These are phyloP conservation scores for Starmerella geochares DNA, from an alignment of 805 yeast genomes.

Conservation along the genomic window DNA sequence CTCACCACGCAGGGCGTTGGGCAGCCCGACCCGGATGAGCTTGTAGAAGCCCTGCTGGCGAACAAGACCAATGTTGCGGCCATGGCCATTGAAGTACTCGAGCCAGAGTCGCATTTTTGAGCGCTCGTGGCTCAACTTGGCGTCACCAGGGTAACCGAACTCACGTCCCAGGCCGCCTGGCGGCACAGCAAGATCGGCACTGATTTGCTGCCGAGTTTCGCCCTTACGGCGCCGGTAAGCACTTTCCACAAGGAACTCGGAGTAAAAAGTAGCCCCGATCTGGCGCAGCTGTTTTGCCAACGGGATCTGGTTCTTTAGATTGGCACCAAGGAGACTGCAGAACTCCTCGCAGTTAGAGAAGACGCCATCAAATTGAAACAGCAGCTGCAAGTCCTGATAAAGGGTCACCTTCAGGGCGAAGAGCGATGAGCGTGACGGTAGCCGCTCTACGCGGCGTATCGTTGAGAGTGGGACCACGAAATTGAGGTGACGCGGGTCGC, in stretches of 20 bases:
- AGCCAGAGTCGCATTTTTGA: slow-evolving; percentile 88
- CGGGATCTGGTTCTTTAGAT: slow-evolving; percentile 52
- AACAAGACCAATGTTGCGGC: slow-evolving; percentile 68
- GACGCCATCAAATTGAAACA: slow-evolving; percentile 68
- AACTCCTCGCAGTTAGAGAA: slow-evolving; percentile 71
- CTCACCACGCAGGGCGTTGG: slow-evolving; percentile 91
- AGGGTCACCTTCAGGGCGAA: slow-evolving; percentile 69
- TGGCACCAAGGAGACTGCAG: slow-evolving; percentile 54
- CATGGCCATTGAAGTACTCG: slow-evolving; percentile 74
- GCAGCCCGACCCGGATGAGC: slow-evolving; percentile 80
- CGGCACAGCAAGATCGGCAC: slow-evolving; percentile 31
- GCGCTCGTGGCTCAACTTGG: slow-evolving; percentile 64
- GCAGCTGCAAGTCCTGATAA: slow-evolving; percentile 50
- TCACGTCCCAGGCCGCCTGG: slow-evolving; percentile 84
- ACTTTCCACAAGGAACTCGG: slow-evolving; percentile 61
- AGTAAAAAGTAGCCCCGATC: slow-evolving; percentile 62
- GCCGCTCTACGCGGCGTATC: slow-evolving; percentile 72
- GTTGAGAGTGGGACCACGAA: slow-evolving; percentile 67
- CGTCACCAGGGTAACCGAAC: slow-evolving; percentile 84
- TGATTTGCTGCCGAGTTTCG: slow-evolving; percentile 24
- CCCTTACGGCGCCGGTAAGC: slow-evolving; percentile 35
- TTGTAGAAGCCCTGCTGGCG: slow-evolving; percentile 70
- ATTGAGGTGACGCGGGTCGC: slow-evolving; percentile 57
- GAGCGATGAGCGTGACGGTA: slow-evolving; percentile 64
- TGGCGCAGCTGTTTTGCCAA: slow-evolving; percentile 48